phyloP scores from a whole-genome alignment of 352 stramenopile species.

The Globisporangium ultimum region DNA sequence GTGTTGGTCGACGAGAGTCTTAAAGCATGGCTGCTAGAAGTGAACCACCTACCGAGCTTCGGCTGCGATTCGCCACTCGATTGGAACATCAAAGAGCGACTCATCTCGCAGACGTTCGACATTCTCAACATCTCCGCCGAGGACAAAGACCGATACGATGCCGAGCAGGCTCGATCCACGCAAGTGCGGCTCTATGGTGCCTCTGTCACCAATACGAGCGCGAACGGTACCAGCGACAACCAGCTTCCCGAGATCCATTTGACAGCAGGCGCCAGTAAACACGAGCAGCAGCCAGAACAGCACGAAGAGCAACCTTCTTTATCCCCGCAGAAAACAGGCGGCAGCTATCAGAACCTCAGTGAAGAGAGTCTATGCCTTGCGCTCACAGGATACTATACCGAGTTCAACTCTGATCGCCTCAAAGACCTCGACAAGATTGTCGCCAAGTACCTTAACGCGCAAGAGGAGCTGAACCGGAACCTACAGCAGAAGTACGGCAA shows the following conservation, averaged over 20 bases:
- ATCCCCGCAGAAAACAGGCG: too few relatives aligned
- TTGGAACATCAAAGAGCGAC: conserved; percentile 92
- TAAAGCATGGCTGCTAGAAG: conserved; percentile 96
- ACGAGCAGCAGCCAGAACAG: conserved; percentile 14
- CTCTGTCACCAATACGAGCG: conserved; percentile 4
- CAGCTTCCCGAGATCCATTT: conserved; percentile 12
- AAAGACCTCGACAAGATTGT: conserved; percentile 75
- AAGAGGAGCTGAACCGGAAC: conserved; percentile 62
- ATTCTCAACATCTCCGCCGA: conserved; percentile 76
- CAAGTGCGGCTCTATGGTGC: conserved; percentile 64
- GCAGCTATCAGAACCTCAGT: conserved; percentile 18
- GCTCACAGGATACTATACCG: conserved; percentile 50
- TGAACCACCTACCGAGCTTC: conserved; percentile 97
- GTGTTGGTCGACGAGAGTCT: conserved; percentile 94
- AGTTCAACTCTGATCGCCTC: conserved; percentile 52
- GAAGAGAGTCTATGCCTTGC: conserved; percentile 32
- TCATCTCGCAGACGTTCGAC: conserved; percentile 92
- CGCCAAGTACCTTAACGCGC: conserved; percentile 56
- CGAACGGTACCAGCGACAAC: conserved; percentile 9
- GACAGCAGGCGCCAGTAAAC: background rate
- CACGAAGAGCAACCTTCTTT: background rate
- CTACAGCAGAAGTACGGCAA: conserved; percentile 69
- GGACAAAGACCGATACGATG: conserved; percentile 81
- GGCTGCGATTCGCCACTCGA: conserved; percentile 94
- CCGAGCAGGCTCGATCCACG: conserved; percentile 52